Evolutionary conservation across 2,329 filamentous ascomycete genomes (phyloP).

Genomic region (Verticillium alfalfae): DNA sequence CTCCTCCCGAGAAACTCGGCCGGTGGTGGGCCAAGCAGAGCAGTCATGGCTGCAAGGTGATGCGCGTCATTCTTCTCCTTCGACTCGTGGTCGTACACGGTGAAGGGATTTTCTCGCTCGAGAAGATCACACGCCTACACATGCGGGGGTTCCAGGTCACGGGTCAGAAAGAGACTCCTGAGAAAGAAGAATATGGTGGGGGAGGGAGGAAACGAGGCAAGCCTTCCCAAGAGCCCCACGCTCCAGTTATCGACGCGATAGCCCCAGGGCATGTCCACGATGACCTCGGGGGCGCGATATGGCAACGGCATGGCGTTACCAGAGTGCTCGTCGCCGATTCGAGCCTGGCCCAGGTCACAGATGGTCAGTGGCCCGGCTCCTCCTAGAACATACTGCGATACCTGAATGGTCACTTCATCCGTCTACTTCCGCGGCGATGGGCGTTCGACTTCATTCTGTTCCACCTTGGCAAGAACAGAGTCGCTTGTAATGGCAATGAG

Average conservation of each 20-base stretch:
- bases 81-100: conserved; percentile 14
- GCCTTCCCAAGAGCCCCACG: conserved; percentile 2
- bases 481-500: conserved; percentile 24
- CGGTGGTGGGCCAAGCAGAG: conserved; percentile 20
- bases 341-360: conserved; percentile 29
- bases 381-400: conserved; percentile 24
- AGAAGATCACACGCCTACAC: conserved; percentile 19
- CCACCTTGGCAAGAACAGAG: conserved; percentile 20
- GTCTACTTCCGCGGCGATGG: conserved; percentile 23
- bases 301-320: conserved; percentile 20
- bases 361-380: conserved; percentile 22
- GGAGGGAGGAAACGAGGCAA: no score
- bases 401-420: conserved; percentile 19
- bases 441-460: conserved; percentile 21
- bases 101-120: conserved; percentile 4
- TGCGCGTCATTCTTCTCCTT: conserved; percentile 17
- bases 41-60: conserved; percentile 21
- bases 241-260: conserved; percentile 28
- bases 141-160: no score
- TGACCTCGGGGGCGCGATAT: conserved; percentile 29
- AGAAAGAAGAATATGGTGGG: no score
- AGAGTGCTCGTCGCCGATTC: conserved; percentile 16
- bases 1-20: conserved; percentile 15
- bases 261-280: conserved; percentile 27
- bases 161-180: no score